These are phyloP conservation scores for Tinospora cordifolia DNA, from an alignment of 164 flowering plant species.

Conservation along the genomic window DNA sequence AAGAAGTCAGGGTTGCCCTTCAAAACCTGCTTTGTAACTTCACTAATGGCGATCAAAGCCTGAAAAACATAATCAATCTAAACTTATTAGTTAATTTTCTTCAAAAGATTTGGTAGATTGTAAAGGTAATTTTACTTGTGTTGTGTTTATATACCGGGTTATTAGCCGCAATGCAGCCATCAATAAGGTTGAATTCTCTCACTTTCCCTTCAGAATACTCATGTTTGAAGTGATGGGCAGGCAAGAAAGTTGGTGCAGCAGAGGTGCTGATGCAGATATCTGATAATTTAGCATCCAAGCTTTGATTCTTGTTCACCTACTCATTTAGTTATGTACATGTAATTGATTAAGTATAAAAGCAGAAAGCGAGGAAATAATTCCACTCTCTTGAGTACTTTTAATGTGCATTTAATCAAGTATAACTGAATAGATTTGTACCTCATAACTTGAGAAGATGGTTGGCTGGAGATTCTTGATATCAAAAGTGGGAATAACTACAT, in stretches of 20 bases:
- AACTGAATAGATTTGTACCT: conserved; percentile 7
- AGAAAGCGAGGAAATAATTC: neutral
- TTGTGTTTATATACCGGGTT: conserved; percentile 20
- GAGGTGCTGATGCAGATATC: conserved; percentile 36
- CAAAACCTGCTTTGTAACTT: conserved; percentile 21
- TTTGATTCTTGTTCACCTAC: conserved; percentile 23
- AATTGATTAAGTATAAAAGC: neutral
- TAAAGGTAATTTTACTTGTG: neutral
- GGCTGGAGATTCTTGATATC: conserved; percentile 27
- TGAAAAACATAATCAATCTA: neutral
- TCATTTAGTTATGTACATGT: neutral
- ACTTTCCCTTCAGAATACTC: conserved; percentile 14
- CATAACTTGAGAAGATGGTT: conserved; percentile 18
- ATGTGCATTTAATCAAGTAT: neutral
- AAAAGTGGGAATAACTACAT: conserved; percentile 23
- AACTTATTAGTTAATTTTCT: neutral
- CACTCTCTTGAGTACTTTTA: neutral
- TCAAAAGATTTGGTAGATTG: too few relatives aligned
- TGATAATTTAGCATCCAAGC: conserved; percentile 26
- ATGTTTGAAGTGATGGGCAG: conserved; percentile 28
- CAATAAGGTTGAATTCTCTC: conserved; percentile 29
- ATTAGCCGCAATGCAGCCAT: conserved; percentile 33
- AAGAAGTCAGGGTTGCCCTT: conserved; percentile 19
- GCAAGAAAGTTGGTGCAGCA: conserved; percentile 38
- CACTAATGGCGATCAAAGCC: conserved; percentile 26